These are phyloP conservation scores for Torulaspora delbrueckii DNA, from an alignment of 805 yeast species.

Conservation along the genomic window DNA sequence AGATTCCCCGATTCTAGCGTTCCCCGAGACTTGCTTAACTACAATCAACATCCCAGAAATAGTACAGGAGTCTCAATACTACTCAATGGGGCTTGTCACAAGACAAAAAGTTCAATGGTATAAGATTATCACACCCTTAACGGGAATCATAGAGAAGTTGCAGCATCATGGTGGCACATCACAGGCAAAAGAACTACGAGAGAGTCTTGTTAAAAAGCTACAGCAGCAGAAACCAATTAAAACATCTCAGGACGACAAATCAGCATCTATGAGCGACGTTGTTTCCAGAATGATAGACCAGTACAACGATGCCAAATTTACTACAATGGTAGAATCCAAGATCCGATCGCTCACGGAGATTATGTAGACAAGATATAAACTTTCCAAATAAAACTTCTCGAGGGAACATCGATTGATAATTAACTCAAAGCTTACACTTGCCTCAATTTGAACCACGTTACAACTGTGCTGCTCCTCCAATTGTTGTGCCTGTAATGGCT, in stretches of 20 bases:
- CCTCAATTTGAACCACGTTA: not conserved
- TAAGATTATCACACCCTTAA: slow-evolving; percentile 8
- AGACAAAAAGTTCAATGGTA: slow-evolving; percentile 10
- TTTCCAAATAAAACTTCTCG: too few species aligned
- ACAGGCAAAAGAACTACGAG: slow-evolving; percentile 3
- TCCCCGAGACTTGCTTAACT: not conserved
- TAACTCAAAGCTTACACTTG: too few species aligned
- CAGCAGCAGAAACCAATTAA: not conserved
- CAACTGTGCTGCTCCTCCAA: not conserved
- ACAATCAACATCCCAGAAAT: slow-evolving; percentile 5
- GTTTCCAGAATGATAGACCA: slow-evolving; percentile 5
- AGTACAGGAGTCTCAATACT: slow-evolving; percentile 10
- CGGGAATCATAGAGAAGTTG: slow-evolving; percentile 7
- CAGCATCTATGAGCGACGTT: slow-evolving; percentile 7
- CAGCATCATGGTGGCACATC: slow-evolving; percentile 9
- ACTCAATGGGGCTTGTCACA: slow-evolving; percentile 16
- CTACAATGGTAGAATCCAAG: slow-evolving; percentile 4
- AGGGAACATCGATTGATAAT: too few species aligned
- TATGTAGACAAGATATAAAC: too few species aligned
- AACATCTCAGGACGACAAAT: not conserved
- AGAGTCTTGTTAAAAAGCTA: slow-evolving; percentile 1
- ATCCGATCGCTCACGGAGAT: not conserved
- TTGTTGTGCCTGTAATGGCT: not conserved
- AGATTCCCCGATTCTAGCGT: not conserved
- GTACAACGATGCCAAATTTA: slow-evolving; percentile 5